phyloP scores from a whole-genome alignment of 768 basidiomycete species.

The Hypholoma sublateritium region DNA sequence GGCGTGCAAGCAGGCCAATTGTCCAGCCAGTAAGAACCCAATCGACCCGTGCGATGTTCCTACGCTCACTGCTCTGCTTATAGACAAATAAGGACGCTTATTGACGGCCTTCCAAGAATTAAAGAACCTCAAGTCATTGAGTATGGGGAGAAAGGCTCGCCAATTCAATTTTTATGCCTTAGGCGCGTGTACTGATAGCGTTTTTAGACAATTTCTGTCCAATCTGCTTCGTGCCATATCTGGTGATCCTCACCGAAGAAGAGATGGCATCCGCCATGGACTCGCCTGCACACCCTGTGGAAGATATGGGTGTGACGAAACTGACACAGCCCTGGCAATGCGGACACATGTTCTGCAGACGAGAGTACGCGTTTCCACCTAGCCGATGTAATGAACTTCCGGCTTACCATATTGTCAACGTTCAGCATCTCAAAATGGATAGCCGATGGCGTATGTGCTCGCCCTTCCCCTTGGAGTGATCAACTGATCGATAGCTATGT shows the following conservation, averaged over 20 bases:
- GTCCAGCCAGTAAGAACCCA: not conserved
- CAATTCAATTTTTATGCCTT: not conserved
- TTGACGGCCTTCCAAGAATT: conserved; percentile 44
- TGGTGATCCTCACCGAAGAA: conserved; percentile 71
- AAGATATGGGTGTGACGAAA: conserved; percentile 69
- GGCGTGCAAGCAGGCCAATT: not conserved
- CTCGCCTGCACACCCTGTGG: conserved; percentile 70
- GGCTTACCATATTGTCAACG: not conserved
- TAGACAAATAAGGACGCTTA: conserved; percentile 41
- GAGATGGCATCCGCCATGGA: conserved; percentile 76
- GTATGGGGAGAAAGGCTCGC: conserved; percentile 46
- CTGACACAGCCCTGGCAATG: conserved; percentile 52
- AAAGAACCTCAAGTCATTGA: conserved; percentile 48
- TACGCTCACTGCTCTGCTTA: not conserved
- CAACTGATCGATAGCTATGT: not conserved
- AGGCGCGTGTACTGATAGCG: not conserved
- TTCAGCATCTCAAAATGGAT: conserved; percentile 67
- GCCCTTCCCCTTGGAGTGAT: not conserved
- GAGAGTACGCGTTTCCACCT: conserved; percentile 52
- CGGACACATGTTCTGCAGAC: conserved; percentile 77
- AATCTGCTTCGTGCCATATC: conserved; percentile 71
- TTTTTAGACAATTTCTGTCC: conserved; percentile 66
- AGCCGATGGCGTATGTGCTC: conserved; percentile 46
- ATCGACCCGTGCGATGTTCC: not conserved
- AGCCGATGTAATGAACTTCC: not conserved